These are phyloP conservation scores for Panicum hallii DNA, from an alignment of 202 grass and related monocot genomes.

Conservation along the genomic window DNA sequence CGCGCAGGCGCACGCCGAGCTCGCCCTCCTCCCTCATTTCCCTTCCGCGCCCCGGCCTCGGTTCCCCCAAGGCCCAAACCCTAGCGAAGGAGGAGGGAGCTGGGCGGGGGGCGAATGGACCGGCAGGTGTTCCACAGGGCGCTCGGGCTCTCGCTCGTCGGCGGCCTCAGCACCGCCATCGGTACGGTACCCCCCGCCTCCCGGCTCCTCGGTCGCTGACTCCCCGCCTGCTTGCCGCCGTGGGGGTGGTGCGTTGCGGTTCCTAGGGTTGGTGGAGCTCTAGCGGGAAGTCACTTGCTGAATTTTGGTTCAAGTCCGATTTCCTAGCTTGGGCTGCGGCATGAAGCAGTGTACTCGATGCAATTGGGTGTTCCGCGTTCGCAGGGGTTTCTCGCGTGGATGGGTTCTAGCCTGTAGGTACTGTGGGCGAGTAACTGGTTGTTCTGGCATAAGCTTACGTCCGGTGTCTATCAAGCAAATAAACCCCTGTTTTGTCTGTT, in stretches of 20 bases:
- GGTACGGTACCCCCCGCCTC: slow-evolving; percentile 42
- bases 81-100: not conserved
- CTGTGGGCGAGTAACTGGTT: not conserved
- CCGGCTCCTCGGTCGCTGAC: not conserved
- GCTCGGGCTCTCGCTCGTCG: slow-evolving; percentile 79
- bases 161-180: slow-evolving; percentile 89
- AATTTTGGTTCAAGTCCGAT: not conserved
- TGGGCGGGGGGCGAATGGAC: slow-evolving; percentile 54
- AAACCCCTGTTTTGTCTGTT: not conserved
- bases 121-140: slow-evolving; percentile 63
- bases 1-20: slow-evolving; percentile 17
- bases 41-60: not conserved
- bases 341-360: not conserved
- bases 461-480: not conserved
- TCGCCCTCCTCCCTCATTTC: not conserved
- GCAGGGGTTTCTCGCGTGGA: not conserved
- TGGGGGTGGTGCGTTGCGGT: not conserved
- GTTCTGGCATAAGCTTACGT: not conserved
- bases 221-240: not conserved
- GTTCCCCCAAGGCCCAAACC: slow-evolving; percentile 19
- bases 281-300: not conserved
- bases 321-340: not conserved
- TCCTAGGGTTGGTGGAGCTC: not conserved
- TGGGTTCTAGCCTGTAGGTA: not conserved
- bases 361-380: not conserved